Base-by-base conservation (phyloP, 2,329 filamentous ascomycete genomes). In the Emericellopsis cladophorae region DNA sequence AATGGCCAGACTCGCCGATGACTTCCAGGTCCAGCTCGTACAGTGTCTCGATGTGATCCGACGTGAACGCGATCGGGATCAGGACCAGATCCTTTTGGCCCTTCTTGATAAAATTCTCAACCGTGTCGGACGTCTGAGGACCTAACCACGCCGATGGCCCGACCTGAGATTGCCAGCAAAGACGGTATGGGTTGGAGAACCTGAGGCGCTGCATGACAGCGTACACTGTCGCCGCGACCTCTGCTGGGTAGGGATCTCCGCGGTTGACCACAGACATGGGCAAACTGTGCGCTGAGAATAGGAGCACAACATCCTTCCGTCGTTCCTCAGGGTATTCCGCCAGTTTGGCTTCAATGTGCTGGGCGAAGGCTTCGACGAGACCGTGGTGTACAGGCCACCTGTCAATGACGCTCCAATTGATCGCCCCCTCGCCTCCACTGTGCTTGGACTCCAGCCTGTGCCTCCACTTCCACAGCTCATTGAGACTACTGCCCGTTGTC, bases 121-220 rank as follows among this genome's bases (percentile, higher is more conserved):
- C 92, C 0, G 89, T 90, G 49, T 82, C 79, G 45, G 81, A 80
- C 0, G 92, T 98, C 61, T 98, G 92, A 10, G 92, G 89, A 18
- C 92, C 92, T 8, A 98, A 72, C 92, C 92, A 98, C 16, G 92
- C 84, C 23, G 82, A 86, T 0, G 93, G 92, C 7, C 93, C 92
- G 47, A 98, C 92, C 63, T 98, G 92, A 5, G 89, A 95, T 61
- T 98, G 92, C 92, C 92, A 98, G 54, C 89, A 92, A 15, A 98
- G 71, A 41, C 92, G 81, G 64, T 95, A 96, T 6, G 84, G 86
- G 64, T 98, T 92, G 45, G 78, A 81, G 62, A 92, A 88, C 26
- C 81, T 81, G 12, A 98, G 72, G 38, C 86, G 75, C 57, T 93
- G 77, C 84, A 95, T 95, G n/a, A 98, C 90, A 3, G 90, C 89